phyloP scores from a whole-genome alignment of 2,329 filamentous ascomycete species.

The Fusarium concolor region DNA sequence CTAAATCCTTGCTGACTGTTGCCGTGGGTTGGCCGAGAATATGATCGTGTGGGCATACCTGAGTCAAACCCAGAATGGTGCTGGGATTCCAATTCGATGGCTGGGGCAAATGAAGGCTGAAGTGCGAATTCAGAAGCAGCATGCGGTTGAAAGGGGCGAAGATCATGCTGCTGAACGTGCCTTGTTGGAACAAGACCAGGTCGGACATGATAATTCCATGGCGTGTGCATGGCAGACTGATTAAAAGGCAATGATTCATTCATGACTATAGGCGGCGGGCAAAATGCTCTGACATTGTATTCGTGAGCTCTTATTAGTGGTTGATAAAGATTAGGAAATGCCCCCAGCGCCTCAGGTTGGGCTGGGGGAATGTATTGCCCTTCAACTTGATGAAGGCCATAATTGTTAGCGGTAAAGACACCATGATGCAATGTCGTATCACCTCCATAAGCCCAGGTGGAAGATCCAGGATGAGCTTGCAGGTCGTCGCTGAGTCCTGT shows the following conservation, averaged over 20 bases:
- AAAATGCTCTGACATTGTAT: slow-evolving; percentile 54
- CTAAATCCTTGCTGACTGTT: slow-evolving; percentile 62
- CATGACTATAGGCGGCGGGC: slow-evolving; percentile 51
- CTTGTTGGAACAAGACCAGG: slow-evolving; percentile 12
- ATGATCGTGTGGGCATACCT: slow-evolving; percentile 14
- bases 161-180: slow-evolving; percentile 29
- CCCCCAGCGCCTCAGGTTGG: slow-evolving; percentile 30
- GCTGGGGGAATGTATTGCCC: slow-evolving; percentile 29
- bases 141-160: slow-evolving; percentile 23
- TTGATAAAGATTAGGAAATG: slow-evolving; percentile 45
- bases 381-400: slow-evolving; percentile 24
- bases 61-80: slow-evolving; percentile 17
- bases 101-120: slow-evolving; percentile 23
- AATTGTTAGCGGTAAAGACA: slow-evolving; percentile 25
- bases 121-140: slow-evolving; percentile 17
- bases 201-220: slow-evolving; percentile 36
- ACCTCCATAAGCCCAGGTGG: slow-evolving; percentile 32
- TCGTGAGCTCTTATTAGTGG: slow-evolving; percentile 52
- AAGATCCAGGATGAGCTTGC: slow-evolving; percentile 16
- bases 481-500: slow-evolving; percentile 28
- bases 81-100: slow-evolving; percentile 12
- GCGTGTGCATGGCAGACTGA: slow-evolving; percentile 44
- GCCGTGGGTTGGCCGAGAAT: slow-evolving; percentile 19
- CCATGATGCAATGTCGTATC: slow-evolving; percentile 27
- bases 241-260: slow-evolving; percentile 49